phyloP scores from a whole-genome alignment of 352 stramenopile species.

The Globisporangium barbulae region DNA sequence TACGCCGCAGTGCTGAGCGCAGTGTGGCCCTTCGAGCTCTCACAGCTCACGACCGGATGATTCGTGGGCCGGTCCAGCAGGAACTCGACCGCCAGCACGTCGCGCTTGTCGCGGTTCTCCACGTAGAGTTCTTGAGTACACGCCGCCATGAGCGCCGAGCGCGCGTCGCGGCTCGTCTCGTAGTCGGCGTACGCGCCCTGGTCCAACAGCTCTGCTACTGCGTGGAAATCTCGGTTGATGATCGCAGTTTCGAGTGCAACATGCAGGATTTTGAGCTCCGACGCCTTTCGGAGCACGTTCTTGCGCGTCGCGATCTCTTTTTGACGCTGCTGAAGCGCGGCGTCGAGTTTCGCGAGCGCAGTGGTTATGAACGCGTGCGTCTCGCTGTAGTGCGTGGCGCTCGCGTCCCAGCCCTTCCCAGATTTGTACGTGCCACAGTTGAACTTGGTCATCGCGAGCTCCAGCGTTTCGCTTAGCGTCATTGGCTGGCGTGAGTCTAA shows the following conservation, averaged over 20 bases:
- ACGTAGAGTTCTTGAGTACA: constrained; percentile 62
- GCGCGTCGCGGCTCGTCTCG: constrained; percentile 35
- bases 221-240: constrained; percentile 35
- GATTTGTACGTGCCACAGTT: constrained; percentile 35
- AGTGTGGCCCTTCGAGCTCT: constrained; percentile 46
- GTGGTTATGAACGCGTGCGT: constrained; percentile 32
- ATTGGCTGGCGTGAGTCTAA: constrained; percentile 23
- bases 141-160: constrained; percentile 49
- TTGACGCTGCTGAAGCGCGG: constrained; percentile 17
- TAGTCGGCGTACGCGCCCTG: constrained; percentile 64
- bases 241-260: constrained; percentile 42
- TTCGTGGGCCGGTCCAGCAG: constrained; percentile 52
- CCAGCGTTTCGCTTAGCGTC: constrained; percentile 43
- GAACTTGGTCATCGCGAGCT: constrained; percentile 38
- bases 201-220: constrained; percentile 38
- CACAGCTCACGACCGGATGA: constrained; percentile 56
- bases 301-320: constrained; percentile 43
- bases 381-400: constrained; percentile 32
- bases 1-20: constrained; percentile 42
- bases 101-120: constrained; percentile 40
- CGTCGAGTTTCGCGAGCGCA: constrained; percentile 21
- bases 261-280: constrained; percentile 44
- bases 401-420: constrained; percentile 33
- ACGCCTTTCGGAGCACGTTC: constrained; percentile 40
- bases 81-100: constrained; percentile 57